Conservation (phyloP, 148 eudicot genomes). For the Mesembryanthemum crystallinum region DNA sequence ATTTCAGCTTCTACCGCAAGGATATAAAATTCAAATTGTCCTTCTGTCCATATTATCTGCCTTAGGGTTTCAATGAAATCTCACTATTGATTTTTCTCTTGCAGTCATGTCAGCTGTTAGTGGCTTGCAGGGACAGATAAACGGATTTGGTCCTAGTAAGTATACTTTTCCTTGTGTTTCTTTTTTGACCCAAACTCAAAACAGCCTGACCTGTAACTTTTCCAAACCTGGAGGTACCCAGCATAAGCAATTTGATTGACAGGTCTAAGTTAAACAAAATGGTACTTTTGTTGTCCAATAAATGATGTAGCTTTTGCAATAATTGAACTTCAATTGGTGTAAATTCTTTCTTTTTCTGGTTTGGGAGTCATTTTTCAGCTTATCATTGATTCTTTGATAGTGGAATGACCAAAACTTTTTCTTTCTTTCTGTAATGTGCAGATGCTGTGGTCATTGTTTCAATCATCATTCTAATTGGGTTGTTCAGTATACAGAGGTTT, state of each 20-base stretch:
- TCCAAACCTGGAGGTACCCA: too few species aligned
- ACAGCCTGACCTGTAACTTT: not conserved
- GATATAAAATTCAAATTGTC: not conserved
- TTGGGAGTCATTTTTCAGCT: not conserved
- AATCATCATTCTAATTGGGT: constrained; percentile 70
- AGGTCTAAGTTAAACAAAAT: too few species aligned
- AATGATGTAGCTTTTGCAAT: too few species aligned
- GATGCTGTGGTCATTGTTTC: constrained; percentile 76
- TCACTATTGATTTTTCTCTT: constrained; percentile 20
- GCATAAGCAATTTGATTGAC: too few species aligned
- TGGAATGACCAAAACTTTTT: not conserved
- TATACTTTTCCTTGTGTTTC: constrained; percentile 14
- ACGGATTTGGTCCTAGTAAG: constrained; percentile 87
- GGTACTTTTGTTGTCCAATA: too few species aligned
- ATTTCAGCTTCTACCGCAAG: not conserved
- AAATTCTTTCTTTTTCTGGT: not conserved
- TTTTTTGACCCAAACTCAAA: not conserved
- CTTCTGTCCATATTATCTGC: not conserved
- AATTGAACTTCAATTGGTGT: too few species aligned
- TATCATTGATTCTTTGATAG: not conserved
- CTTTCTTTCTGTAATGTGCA: constrained; percentile 31
- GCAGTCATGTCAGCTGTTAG: constrained; percentile 99
- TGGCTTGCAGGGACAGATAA: constrained; percentile 77
- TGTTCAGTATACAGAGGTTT: constrained; percentile 90
- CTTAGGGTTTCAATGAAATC: not conserved